Base-by-base conservation (phyloP, 2,329 filamentous ascomycete genomes). In the Alternaria triticina region DNA sequence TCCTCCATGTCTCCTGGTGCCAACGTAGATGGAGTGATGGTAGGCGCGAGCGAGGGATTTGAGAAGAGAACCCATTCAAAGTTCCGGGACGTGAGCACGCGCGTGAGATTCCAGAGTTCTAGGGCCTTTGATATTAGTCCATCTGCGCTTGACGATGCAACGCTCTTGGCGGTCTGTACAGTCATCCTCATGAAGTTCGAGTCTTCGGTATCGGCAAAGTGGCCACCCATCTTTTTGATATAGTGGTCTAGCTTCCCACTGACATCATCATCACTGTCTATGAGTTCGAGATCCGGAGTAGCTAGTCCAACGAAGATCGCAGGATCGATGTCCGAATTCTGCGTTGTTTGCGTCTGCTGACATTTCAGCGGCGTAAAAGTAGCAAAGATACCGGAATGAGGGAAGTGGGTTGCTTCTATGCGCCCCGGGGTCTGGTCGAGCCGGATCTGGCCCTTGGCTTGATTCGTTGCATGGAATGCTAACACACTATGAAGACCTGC, bases 51-150 rank as follows among this genome's bases (percentile, higher is more conserved):
- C 0, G 77, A 75, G 6, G 78, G 81, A 68, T 86, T 85, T 55
- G 81, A 82, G 69, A 81, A 85, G 5, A 85, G 76, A 62, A 85
- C 82, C 82, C 85, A 85, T 51, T 78, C 77, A 23, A 85, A 67
- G 23, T 83, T 80, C 4, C 75, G 78, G 22, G 85, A 83, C n/a
- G 84, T 83, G 15, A 89, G 80, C 49, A 88, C 82, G 43, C 83
- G 82, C 8, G 86, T 88, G 13, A 83, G 82, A 28, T 85, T 81
- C 86, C 86, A 89, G 5, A 89, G 79, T 66, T 88, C 85, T 50
- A 88, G 75, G 3, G 83, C 82, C 46, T 85, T 83, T 17, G 82
- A 77, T 12, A 88, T 76, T 10, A 88, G 77, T 15, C 77, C 74
- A 68, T 86, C 83, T 25, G 75, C 70, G 57, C 77, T 80, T 7